A percentile compares a stretch with the other conserved stretches of the same genome.
Evolutionary conservation across 1,284 basidiomycete genomes (phyloP).

Genomic region (Puccinia coronata): DNA sequence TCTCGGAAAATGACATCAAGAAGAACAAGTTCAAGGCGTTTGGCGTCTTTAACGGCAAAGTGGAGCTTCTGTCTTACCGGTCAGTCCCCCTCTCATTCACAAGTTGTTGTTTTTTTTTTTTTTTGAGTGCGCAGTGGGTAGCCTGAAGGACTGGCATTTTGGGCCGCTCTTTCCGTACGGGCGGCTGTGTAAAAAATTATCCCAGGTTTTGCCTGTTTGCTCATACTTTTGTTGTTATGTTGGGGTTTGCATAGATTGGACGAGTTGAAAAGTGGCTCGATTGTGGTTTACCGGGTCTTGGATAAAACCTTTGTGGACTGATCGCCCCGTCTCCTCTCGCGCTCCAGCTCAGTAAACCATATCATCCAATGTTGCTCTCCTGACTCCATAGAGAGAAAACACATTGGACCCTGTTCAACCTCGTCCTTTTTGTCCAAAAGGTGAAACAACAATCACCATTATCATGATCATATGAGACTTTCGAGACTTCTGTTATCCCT

Average conservation of each 20-base stretch:
- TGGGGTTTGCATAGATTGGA: slow-evolving; percentile 28
- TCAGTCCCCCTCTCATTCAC: neutral
- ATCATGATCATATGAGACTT: neutral
- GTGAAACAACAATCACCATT: neutral
- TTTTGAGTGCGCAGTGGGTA: neutral
- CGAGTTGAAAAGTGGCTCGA: slow-evolving; percentile 44
- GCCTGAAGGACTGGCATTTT: neutral
- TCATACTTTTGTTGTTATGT: neutral
- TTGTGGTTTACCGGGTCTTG: slow-evolving; percentile 41
- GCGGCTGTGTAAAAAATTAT: too few relatives aligned
- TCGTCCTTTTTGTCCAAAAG: neutral
- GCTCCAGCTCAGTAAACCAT: too few relatives aligned
- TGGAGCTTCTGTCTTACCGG: slow-evolving; percentile 46
- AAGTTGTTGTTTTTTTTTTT: too few relatives aligned
- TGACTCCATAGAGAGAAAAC: neutral
- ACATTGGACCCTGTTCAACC: neutral
- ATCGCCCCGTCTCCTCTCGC: neutral
- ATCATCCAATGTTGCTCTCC: neutral
- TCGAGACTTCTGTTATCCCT: neutral
- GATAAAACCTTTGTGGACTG: slow-evolving; percentile 42
- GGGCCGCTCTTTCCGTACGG: too few relatives aligned
- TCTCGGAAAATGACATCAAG: slow-evolving; percentile 44
- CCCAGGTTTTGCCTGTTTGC: neutral
- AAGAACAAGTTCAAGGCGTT: slow-evolving; percentile 48
- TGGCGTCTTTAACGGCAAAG: slow-evolving; percentile 40